These are phyloP conservation scores for Thinopyrum elongatum DNA, from an alignment of 176 grass and related monocot genomes.

Conservation along the genomic window DNA sequence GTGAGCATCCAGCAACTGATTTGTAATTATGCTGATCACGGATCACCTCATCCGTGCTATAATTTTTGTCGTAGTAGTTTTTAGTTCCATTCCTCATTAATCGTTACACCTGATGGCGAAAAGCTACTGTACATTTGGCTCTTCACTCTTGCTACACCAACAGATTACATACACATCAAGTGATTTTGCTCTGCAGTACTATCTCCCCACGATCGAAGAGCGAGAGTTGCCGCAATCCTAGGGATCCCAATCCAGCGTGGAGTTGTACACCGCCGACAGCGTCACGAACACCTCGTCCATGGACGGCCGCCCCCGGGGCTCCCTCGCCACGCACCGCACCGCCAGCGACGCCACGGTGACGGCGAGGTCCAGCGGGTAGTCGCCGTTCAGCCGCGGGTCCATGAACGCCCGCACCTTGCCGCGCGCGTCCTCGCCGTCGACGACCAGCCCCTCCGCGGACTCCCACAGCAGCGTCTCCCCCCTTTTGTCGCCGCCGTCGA, in stretches of 20 bases:
- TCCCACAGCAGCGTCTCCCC: constrained; percentile 50
- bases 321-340: constrained; percentile 52
- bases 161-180: background rate
- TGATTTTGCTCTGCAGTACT: background rate
- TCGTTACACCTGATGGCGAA: background rate
- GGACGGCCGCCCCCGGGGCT: constrained; percentile 41
- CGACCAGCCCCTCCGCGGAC: constrained; percentile 28
- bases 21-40: background rate
- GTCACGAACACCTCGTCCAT: constrained; percentile 58
- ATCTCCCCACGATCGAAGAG: constrained; percentile 47
- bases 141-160: background rate
- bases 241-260: constrained; percentile 69
- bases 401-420: constrained; percentile 56
- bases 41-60: too few relatives aligned
- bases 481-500: constrained; percentile 20
- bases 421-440: constrained; percentile 43
- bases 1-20: background rate
- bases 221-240: constrained; percentile 56
- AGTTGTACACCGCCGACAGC: constrained; percentile 65
- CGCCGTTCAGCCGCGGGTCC: constrained; percentile 50
- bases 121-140: background rate
- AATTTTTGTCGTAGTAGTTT: background rate
- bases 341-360: constrained; percentile 68
- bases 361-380: constrained; percentile 77
- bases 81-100: background rate